phyloP scores from a whole-genome alignment of 139 green algal genomes.

The Microglena sp. region DNA sequence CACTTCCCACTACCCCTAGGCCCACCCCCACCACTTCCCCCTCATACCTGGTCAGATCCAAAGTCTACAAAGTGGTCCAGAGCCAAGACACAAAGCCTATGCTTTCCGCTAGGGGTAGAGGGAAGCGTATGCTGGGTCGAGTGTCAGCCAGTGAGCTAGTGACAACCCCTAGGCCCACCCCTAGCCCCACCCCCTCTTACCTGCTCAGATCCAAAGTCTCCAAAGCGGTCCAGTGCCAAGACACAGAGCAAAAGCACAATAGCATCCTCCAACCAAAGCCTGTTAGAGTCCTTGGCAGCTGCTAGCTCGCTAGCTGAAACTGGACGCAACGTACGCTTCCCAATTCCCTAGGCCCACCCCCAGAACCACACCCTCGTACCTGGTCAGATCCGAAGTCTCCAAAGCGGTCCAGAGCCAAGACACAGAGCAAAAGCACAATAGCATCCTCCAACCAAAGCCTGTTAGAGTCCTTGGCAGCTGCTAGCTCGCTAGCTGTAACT shows the following conservation, averaged over 20 bases:
- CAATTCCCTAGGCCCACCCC: not conserved
- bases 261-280: not conserved
- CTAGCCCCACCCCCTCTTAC: not conserved
- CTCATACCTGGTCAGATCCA: no score
- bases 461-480: constrained; percentile 43
- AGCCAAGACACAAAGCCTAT: not conserved
- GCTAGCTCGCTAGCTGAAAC: not conserved
- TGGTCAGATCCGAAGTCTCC: constrained; percentile 89
- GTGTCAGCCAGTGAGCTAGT: not conserved
- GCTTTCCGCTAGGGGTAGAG: not conserved
- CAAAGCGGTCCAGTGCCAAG: not conserved
- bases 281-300: not conserved
- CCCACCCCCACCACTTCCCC: no score
- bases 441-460: constrained; percentile 72
- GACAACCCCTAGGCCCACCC: not conserved
- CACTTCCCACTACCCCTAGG: no score
- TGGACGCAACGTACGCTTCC: no score
- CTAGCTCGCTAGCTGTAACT: constrained; percentile 24
- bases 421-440: constrained; percentile 69
- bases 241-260: not conserved
- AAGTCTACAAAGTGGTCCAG: not conserved
- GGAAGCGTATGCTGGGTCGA: constrained; percentile 4
- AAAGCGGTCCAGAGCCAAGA: constrained; percentile 91
- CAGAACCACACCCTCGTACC: no score
- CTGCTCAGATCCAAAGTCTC: not conserved